Evolutionary conservation across 2,329 filamentous ascomycete species (phyloP).

Genomic region (Claviceps sorghi): DNA sequence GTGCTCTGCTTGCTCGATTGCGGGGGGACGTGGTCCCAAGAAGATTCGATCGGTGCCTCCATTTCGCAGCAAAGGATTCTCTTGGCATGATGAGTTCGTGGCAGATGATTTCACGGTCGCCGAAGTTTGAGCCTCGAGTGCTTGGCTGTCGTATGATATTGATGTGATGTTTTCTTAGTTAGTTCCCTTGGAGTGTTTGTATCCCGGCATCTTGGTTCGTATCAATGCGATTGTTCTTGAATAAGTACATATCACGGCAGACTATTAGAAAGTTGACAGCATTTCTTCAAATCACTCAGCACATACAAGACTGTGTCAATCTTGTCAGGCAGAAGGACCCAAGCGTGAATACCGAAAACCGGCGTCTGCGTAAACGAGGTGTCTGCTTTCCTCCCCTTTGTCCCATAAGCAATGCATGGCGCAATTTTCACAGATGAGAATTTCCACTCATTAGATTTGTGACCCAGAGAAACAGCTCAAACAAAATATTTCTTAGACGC

Average conservation of each 20-base stretch:
- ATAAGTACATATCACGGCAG: neutral
- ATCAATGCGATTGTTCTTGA: neutral
- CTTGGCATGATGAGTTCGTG: neutral
- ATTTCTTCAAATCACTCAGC: neutral
- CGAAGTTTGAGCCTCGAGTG: neutral
- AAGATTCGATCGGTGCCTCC: neutral
- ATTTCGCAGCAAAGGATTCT: neutral
- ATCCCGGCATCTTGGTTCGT: neutral
- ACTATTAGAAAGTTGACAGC: neutral
- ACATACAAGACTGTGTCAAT: neutral
- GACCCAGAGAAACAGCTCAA: neutral
- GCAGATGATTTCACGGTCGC: neutral
- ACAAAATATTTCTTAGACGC: neutral
- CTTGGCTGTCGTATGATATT: neutral
- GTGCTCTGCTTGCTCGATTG: neutral
- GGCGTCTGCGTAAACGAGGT: neutral
- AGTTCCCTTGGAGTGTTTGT: too few relatives aligned
- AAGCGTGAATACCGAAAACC: neutral
- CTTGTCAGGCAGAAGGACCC: neutral
- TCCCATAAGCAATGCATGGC: too few relatives aligned
- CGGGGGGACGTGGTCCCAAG: neutral
- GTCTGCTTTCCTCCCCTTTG: too few relatives aligned
- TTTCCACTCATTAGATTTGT: neutral
- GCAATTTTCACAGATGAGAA: neutral
- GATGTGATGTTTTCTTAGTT: neutral